Base-by-base conservation (phyloP, 345 rosid species). In the Boechera retrofracta region DNA sequence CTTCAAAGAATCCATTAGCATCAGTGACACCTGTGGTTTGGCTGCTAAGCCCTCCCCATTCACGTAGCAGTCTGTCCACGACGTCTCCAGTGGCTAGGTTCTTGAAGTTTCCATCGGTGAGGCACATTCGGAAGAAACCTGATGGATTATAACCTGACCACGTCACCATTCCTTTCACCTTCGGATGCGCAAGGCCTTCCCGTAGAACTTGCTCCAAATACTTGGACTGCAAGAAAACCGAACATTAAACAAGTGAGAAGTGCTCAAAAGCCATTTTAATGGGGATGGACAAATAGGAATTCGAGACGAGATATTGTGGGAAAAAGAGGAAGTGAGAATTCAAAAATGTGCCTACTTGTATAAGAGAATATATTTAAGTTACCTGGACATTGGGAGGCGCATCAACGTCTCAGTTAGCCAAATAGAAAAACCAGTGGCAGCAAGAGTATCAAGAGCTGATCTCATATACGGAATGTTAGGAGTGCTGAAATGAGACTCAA, bases 1-100 rank as follows among this genome's bases (percentile, higher is more conserved):
- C 63, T 58, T 58, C 64, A 58, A 10, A 33, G 7, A 58, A 58
- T 58, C 42, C 64, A 58, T 58, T 21, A 58, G 64, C 26, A 35
- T 58, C 42, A 33, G 64, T 58, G 13, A 58, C 64, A 1, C 42
- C 42, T 33, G 26, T 58, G 7, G 42, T 58, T 58, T 33, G 64
- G 12, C 13, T 35, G 0, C 13, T 4, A 8, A 58, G 26, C 10
- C 64, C 64, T 58, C 64, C 64, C 64, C 64, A 58, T 58, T 58
- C 64, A 58, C 13, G 64, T 8, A 58, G 3, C 12, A 58, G 64
- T 5, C 0, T 58, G 42, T 58, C 63, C 44, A 58, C 64, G 2
- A 58, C 64, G 1, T 33, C 64, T 58, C 64, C 64, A 16, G 64
- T 58, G 26, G 28, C 26, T 58, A 58, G 42, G 42, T 33, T 58